A percentile compares a stretch with the other conserved stretches of the same genome.
These are phyloP conservation scores for Malus domestica DNA, from an alignment of 306 rosid species.

Conservation along the genomic window ASM211411v1 NC_041796.1:14185001-14185500, in stretches of 20 bases:
- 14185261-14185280: background rate
- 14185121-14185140: conserved; percentile 97
- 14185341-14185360: conserved; percentile 76
- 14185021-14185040: conserved; percentile 97
- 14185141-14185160: conserved; percentile 78
- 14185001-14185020: conserved; percentile 79
- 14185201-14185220: background rate
- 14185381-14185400: conserved; percentile 70
- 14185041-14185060: conserved; percentile 82
- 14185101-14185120: conserved; percentile 92
- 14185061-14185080: conserved; percentile 80
- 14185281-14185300: conserved; percentile 79
- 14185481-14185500: background rate
- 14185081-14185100: conserved; percentile 67
- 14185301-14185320: conserved; percentile 78
- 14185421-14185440: conserved; percentile 55
- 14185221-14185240: background rate
- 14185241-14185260: background rate
- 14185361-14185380: conserved; percentile 85
- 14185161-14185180: conserved; percentile 78
- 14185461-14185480: background rate
- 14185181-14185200: conserved; percentile 45
- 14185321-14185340: conserved; percentile 72
- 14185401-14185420: conserved; percentile 91
- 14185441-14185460: background rate